Evolutionary conservation across 257 asterid genomes (phyloP), one percentile per base, ranked within the genome.

Genomic region (Scutellaria galericulata): DNA sequence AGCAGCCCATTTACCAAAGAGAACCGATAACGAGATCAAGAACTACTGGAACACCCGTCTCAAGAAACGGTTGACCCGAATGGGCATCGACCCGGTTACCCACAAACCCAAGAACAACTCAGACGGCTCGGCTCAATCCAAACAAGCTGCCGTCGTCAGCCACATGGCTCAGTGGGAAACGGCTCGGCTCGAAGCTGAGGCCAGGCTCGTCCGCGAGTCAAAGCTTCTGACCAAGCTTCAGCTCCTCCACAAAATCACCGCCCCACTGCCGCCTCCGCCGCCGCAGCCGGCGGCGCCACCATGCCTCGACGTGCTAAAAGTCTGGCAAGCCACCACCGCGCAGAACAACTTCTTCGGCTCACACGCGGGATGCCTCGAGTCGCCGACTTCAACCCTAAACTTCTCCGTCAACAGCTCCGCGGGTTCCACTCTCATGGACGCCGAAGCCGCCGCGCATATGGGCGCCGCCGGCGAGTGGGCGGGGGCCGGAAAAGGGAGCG

Each of bases 91-190:
- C 83, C 90, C 90, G 54, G 68, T 60, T 1, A 86, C 90, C 76
- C 90, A 83, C 76, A 83, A 83, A 14, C 88, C 86, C 2, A 83
- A 83, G 31, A 78, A 77, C 68, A 71, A 42, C 75, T 35, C 77
- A 12, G 63, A 37, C 65, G 66, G 74, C 4, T 69, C 76, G 9
- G 70, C 74, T 7, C 82, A 67, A 7, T 78, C 87, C 60, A 31
- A 65, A 12, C 82, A 77, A 7, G 83, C 87, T 6, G 81, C 88
- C 44, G 79, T 71, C 51, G 76, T 86, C 13, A 81, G 80, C 78
- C 90, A 86, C 86, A 83, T 81, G 86, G 86, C 90, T 12, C 90
- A 86, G 52, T 86, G 90, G 90, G 90, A 86, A 9, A 83, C 86
- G 2, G 90, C 90, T 14, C 82, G 88, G 11, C 86, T 86, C 11